These are phyloP conservation scores for Edaphochlamys debaryana DNA, from an alignment of 139 green algal genomes.

Conservation along the genomic window DNA sequence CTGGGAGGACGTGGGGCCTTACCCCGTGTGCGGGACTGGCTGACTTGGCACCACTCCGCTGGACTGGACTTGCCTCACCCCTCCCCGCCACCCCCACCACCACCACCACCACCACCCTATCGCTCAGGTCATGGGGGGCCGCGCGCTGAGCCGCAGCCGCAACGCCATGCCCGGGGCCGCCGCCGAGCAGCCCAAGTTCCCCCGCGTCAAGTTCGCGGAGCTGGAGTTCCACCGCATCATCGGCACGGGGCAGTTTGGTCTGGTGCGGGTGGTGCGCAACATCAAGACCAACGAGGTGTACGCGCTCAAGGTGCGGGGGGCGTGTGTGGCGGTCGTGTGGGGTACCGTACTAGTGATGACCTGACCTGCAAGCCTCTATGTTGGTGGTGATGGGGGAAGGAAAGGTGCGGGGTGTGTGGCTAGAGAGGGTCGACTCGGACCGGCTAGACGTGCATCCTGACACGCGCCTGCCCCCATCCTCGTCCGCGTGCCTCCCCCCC, in stretches of 20 bases:
- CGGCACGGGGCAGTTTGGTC: conserved; percentile 80
- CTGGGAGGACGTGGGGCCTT: too few relatives aligned
- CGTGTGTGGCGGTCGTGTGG: too few relatives aligned
- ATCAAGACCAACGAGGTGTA: conserved; percentile 71
- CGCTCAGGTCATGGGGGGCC: conserved; percentile 42
- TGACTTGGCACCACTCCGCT: neutral
- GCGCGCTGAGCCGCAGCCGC: conserved; percentile 35
- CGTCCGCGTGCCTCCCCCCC: too few relatives aligned
- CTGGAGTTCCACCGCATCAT: conserved; percentile 77
- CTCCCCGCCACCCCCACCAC: too few relatives aligned
- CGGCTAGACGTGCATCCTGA: too few relatives aligned
- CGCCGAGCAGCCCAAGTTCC: conserved; percentile 34
- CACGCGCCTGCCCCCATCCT: too few relatives aligned
- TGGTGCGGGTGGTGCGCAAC: conserved; percentile 77
- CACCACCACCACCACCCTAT: too few relatives aligned
- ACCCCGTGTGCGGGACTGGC: neutral
- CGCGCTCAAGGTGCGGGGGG: conserved; percentile 74
- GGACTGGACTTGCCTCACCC: neutral
- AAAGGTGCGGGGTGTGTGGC: too few relatives aligned
- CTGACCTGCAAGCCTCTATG: too few relatives aligned
- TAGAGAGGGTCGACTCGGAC: too few relatives aligned
- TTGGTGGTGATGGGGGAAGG: too few relatives aligned
- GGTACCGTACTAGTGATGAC: too few relatives aligned
- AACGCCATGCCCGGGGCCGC: conserved; percentile 22
- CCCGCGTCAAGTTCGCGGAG: conserved; percentile 69